Percentiles rank a stretch among this genome's conserved stretches.
phyloP scores from a whole-genome alignment of 768 basidiomycete genomes.

The Lactarius sanguifluus region DNA sequence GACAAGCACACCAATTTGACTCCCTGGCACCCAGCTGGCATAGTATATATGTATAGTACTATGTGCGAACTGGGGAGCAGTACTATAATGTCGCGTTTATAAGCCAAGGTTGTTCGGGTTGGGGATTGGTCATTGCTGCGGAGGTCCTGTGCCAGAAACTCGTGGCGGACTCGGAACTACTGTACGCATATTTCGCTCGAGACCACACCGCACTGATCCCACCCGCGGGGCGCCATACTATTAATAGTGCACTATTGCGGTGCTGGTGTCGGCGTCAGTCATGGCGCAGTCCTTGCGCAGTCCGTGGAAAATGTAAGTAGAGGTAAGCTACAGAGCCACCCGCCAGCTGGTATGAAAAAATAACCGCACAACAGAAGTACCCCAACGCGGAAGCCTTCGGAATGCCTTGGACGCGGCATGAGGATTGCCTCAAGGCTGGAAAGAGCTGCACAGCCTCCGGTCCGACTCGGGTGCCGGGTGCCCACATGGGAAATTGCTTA shows the following conservation, averaged over 20 bases:
- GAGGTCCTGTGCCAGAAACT: neutral
- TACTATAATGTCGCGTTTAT: neutral
- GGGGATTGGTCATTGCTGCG: neutral
- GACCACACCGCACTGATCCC: neutral
- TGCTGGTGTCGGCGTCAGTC: neutral
- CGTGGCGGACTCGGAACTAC: neutral
- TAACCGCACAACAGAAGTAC: neutral
- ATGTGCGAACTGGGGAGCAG: neutral
- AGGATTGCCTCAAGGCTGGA: neutral
- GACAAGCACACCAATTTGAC: neutral
- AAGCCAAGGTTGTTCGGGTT: neutral
- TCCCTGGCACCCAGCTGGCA: neutral
- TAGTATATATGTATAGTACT: neutral
- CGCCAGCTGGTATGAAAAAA: neutral
- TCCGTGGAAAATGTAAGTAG: neutral
- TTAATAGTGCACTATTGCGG: neutral
- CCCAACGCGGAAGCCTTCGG: neutral
- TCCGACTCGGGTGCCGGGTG: neutral
- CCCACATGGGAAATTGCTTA: constrained; percentile 19
- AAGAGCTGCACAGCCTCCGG: neutral
- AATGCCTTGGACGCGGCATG: neutral
- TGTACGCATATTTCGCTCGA: neutral
- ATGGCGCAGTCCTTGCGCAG: constrained; percentile 1
- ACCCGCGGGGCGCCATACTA: neutral
- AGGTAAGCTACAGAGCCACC: neutral